Conservation (phyloP, 164 flowering plant genomes). For the Stephania cephalantha region DNA sequence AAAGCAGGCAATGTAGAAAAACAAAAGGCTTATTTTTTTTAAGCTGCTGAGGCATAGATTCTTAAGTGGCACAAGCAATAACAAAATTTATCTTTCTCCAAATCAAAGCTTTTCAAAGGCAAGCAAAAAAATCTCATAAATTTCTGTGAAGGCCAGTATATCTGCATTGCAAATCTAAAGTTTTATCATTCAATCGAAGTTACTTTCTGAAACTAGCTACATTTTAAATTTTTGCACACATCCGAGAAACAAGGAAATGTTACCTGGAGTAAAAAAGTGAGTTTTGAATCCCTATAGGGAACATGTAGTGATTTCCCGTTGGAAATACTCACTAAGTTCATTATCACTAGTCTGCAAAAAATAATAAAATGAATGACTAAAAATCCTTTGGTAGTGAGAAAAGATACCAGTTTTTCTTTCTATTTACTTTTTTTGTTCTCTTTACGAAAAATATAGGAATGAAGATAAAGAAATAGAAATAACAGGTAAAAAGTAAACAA, state of each 20-base stretch:
- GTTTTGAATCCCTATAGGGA: conserved; percentile 97
- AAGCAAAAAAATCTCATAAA: neutral
- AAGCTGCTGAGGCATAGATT: neutral
- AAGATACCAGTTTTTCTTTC: neutral
- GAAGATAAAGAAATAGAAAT: neutral
- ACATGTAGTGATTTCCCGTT: conserved; percentile 94
- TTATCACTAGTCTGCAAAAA: conserved; percentile 77
- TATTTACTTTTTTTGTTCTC: neutral
- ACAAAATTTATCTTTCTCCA: neutral
- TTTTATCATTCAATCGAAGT: neutral
- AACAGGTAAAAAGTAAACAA: conserved; percentile 21
- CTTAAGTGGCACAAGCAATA: neutral
- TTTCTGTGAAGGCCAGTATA: too few relatives aligned
- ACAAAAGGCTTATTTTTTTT: neutral
- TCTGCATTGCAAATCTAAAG: neutral
- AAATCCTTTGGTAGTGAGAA: neutral
- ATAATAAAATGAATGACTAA: conserved; percentile 6
- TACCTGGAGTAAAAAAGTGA: conserved; percentile 99
- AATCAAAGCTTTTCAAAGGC: neutral
- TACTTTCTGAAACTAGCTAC: neutral
- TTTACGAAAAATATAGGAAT: neutral
- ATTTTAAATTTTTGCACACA: neutral
- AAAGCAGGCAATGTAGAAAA: neutral
- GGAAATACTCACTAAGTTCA: conserved; percentile 86
- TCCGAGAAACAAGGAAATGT: neutral